Base-by-base conservation (phyloP, 257 asterid genomes). In the Solanum paucissectum region DNA sequence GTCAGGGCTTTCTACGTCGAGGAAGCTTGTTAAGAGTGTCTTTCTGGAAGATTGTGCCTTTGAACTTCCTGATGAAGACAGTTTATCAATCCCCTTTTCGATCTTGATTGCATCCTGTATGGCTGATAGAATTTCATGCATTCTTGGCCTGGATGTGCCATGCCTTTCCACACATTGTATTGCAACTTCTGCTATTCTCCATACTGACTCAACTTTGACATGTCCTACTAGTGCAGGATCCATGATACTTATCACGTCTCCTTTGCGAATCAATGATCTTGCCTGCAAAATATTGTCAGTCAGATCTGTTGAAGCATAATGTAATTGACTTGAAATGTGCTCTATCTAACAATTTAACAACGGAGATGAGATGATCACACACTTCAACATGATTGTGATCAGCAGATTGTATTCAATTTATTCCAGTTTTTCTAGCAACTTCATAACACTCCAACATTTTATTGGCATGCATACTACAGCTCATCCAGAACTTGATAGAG, bases 101-200 rank as follows among this genome's bases (percentile, higher is more conserved):
- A 97, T 97, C 91, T 96, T 97, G 87, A 88, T 88, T 8, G 99
- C 96, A 12, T 96, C 99, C 88, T 96, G 98, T 92, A 95, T 92
- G 18, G 99, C 98, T 90, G 93, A 9, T 88, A 96, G 89, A 55
- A 96, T 93, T 79, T 96, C 99, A 86, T 97, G 99, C 99, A 97
- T 97, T 52, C 97, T 94, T 73, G 99, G 99, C 91, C 99, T 91
- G 7, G 96, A 90, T 42, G 82, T 87, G 83, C 98, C 84, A 90
- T 96, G 98, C 85, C 94, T 97, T 69, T 95, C 98, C 6, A 97
- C 98, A 34, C 99, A 97, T 69, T 97, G 99, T 32, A 96, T 93
- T 27, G 99, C 98, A 3, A 94, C 95, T 91, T 97, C 99, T 14
- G 99, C 98, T 87, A 97, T 90, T 88, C 98, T 91, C 99, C 99